Percentiles rank a stretch among this genome's conserved stretches.
These are phyloP conservation scores for Microascus cirrosus DNA, from an alignment of 2,329 filamentous ascomycete species.

Conservation along the genomic window DNA sequence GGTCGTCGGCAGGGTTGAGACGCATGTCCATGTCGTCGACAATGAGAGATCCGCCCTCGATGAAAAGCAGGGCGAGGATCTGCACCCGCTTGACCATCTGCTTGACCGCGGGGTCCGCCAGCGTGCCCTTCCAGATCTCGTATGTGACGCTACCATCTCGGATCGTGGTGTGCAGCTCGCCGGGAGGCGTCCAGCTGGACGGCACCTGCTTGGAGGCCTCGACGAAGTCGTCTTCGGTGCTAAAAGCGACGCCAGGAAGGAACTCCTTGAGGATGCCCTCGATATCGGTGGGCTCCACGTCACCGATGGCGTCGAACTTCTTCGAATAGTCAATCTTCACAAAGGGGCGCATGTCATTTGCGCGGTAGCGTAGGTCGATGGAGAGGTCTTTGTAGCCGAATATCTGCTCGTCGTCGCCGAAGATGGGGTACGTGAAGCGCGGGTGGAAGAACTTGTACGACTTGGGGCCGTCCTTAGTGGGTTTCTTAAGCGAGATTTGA, in stretches of 20 bases:
- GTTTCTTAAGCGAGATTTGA: conserved; percentile 46
- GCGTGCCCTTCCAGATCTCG: conserved; percentile 73
- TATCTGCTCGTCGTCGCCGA: conserved; percentile 84
- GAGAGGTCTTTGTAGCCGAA: conserved; percentile 79
- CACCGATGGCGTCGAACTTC: conserved; percentile 58
- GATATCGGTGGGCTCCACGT: conserved; percentile 60
- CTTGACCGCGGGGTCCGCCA: conserved; percentile 59
- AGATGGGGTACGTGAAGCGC: conserved; percentile 81
- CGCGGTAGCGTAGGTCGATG: conserved; percentile 58
- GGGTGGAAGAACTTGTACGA: conserved; percentile 65
- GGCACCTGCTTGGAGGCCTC: conserved; percentile 35
- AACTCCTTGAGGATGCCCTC: conserved; percentile 51
- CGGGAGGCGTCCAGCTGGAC: conserved; percentile 58
- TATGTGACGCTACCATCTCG: conserved; percentile 51
- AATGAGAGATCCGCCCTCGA: conserved; percentile 81
- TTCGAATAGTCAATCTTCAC: conserved; percentile 60
- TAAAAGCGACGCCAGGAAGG: conserved; percentile 64
- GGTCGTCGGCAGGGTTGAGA: conserved; percentile 51
- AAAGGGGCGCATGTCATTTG: conserved; percentile 66
- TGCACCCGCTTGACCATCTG: conserved; percentile 71
- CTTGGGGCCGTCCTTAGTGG: conserved; percentile 36
- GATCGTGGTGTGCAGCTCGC: conserved; percentile 57
- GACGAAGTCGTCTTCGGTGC: conserved; percentile 50
- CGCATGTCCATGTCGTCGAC: conserved; percentile 30
- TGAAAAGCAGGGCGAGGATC: conserved; percentile 74